Conservation (phyloP, 306 rosid genomes). For the Alnus rubra region DNA sequence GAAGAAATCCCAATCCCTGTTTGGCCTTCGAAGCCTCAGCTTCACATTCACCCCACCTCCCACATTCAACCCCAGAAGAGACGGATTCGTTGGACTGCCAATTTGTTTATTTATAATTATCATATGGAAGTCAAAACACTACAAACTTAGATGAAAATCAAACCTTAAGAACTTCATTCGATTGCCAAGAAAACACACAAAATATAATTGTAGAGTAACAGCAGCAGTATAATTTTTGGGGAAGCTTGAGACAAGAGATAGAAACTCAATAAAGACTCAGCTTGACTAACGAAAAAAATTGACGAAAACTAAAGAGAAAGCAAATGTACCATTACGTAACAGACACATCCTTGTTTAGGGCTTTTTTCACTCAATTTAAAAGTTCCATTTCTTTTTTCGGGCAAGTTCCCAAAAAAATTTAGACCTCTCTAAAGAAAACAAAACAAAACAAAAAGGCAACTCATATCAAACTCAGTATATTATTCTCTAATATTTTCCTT, state of each 20-base stretch:
- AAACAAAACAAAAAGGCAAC: neutral
- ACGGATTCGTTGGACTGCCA: conserved; percentile 69
- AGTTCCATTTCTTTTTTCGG: neutral
- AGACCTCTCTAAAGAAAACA: neutral
- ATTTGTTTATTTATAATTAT: conserved; percentile 13
- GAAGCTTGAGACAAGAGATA: neutral
- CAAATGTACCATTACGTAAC: neutral
- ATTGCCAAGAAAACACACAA: neutral
- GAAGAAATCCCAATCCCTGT: conserved; percentile 63
- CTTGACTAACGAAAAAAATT: neutral
- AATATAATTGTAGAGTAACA: neutral
- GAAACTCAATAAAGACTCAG: neutral
- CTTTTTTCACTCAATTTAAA: neutral
- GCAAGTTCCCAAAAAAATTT: neutral
- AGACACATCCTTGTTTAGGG: neutral
- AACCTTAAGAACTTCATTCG: neutral
- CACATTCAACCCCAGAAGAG: conserved; percentile 79
- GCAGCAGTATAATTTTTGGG: neutral
- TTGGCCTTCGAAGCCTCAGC: conserved; percentile 78
- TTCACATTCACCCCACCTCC: conserved; percentile 77
- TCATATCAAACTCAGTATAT: neutral
- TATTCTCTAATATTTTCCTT: neutral
- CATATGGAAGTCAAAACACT: conserved; percentile 9
- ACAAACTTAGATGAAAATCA: neutral
- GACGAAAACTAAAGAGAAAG: neutral